Conservation (phyloP, 176 grass and related monocot genomes). For the Tillandsia fasciculata region DNA sequence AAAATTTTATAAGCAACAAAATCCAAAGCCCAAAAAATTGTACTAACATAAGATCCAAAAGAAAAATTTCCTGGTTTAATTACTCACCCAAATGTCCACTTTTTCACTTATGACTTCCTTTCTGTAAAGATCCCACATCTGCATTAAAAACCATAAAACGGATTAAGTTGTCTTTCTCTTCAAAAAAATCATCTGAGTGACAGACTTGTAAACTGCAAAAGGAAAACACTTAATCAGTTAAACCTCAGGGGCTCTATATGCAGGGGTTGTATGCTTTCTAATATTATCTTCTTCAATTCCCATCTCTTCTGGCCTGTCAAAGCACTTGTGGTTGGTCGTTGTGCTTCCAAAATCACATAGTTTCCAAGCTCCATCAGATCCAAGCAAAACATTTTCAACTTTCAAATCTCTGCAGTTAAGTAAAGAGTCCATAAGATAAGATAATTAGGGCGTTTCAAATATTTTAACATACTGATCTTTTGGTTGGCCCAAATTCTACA, state of each 20-base stretch:
- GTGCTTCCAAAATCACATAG: slow-evolving; percentile 85
- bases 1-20: not conserved
- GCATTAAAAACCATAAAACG: slow-evolving; percentile 8
- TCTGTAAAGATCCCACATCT: slow-evolving; percentile 97
- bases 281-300: slow-evolving; percentile 87
- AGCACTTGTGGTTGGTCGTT: slow-evolving; percentile 81
- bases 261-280: slow-evolving; percentile 76
- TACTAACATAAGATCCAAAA: too few relatives aligned
- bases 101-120: slow-evolving; percentile 85
- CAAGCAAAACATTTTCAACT: slow-evolving; percentile 90
- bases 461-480: too few relatives aligned
- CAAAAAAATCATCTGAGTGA: not conserved
- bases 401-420: slow-evolving; percentile 49
- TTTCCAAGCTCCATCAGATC: slow-evolving; percentile 80
- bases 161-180: not conserved
- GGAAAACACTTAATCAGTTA: slow-evolving; percentile 7
- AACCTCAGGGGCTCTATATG: slow-evolving; percentile 87
- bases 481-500: too few relatives aligned
- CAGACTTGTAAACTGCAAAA: not conserved
- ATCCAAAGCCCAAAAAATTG: not conserved
- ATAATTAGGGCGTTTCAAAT: not conserved
- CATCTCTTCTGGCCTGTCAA: slow-evolving; percentile 72
- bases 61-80: not conserved
- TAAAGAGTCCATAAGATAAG: slow-evolving; percentile 17
- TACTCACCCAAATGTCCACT: slow-evolving; percentile 72